These are phyloP conservation scores for Paramecium tetraurelia DNA, from an alignment of 73 alveolate genomes.

Conservation along the genomic window DNA sequence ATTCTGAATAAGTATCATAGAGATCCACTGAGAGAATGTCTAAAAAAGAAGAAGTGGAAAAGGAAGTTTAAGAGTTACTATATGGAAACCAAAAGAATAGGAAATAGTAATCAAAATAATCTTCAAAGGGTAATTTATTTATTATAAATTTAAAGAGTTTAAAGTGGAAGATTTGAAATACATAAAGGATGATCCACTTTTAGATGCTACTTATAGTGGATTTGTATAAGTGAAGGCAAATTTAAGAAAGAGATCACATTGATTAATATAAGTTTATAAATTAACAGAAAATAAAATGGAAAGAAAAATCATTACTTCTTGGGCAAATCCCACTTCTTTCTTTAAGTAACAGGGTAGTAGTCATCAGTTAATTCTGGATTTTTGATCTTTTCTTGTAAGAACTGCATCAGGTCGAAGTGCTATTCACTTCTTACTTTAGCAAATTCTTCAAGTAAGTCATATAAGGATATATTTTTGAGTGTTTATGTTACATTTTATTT, in stretches of 20 bases:
- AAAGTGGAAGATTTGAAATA: slow-evolving; percentile 38
- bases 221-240: slow-evolving; percentile 7
- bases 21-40: neutral
- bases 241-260: neutral
- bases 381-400: neutral
- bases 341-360: neutral
- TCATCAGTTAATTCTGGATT: neutral
- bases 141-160: neutral
- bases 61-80: neutral
- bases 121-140: neutral
- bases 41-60: slow-evolving; percentile 19
- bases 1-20: neutral
- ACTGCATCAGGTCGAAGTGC: neutral
- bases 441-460: neutral
- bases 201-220: neutral
- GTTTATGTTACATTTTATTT: neutral
- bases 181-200: slow-evolving; percentile 30
- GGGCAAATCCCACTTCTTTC: slow-evolving; percentile 23
- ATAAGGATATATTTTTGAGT: neutral
- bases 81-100: neutral
- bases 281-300: neutral
- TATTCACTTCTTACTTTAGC: neutral
- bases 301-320: neutral
- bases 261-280: neutral
- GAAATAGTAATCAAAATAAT: neutral